A percentile compares a stretch with the other conserved stretches of the same genome.
Evolutionary conservation across 345 rosid genomes (phyloP).

Genomic region (Capsella bursapastoris): DNA sequence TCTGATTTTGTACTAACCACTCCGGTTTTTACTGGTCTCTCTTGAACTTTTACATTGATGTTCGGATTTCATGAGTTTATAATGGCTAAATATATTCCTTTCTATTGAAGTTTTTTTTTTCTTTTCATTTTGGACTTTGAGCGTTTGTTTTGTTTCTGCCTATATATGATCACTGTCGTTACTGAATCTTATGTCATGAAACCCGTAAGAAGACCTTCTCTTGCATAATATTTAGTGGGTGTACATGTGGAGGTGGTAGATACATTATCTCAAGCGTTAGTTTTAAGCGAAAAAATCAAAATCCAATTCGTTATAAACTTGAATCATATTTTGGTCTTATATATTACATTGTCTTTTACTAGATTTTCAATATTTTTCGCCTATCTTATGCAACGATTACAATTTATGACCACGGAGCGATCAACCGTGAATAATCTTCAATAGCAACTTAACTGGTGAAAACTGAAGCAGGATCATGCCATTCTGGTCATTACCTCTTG

Average conservation of each 20-base stretch:
- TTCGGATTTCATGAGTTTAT: too few relatives aligned
- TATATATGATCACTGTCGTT: too few relatives aligned
- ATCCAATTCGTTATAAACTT: background rate
- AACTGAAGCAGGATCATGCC: constrained; percentile 46
- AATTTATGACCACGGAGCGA: constrained; percentile 17
- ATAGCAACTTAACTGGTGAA: constrained; percentile 22
- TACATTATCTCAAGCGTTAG: background rate
- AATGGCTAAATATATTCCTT: too few relatives aligned
- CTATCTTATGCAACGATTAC: constrained; percentile 17
- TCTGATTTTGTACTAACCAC: too few relatives aligned
- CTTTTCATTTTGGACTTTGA: too few relatives aligned
- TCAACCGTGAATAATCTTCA: constrained; percentile 11
- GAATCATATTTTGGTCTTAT: background rate
- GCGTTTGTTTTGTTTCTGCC: too few relatives aligned
- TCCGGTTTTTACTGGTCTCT: too few relatives aligned
- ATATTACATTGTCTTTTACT: background rate
- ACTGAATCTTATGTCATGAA: too few relatives aligned
- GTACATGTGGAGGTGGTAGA: constrained; percentile 10
- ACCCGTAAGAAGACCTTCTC: too few relatives aligned
- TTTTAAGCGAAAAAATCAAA: constrained; percentile 17
- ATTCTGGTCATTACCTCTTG: constrained; percentile 73
- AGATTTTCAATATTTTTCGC: background rate
- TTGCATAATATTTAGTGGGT: background rate
- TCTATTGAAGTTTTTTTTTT: too few relatives aligned
- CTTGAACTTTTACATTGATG: too few relatives aligned